Conservation (phyloP, 805 yeast genomes). For the Yarrowia hollandica region DNA sequence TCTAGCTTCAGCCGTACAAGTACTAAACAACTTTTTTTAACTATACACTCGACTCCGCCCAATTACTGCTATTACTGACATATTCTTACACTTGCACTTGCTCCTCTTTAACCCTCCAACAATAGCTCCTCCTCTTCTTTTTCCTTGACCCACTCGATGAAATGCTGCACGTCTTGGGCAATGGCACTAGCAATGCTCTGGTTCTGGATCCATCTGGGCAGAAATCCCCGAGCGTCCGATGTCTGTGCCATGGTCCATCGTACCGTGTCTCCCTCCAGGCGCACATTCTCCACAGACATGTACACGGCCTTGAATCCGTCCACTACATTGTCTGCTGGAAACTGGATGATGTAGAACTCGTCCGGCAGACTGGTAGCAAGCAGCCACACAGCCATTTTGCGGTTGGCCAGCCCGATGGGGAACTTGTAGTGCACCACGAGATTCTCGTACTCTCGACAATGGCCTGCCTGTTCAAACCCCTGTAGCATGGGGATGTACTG, state of each 20-base stretch:
- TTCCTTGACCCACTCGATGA: conserved; percentile 9
- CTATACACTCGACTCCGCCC: background rate
- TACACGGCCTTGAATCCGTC: conserved; percentile 38
- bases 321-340: conserved; percentile 40
- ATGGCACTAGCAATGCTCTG: conserved; percentile 5
- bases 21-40: background rate
- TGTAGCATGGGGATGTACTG: conserved; percentile 43
- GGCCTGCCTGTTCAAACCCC: conserved; percentile 33
- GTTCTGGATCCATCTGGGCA: conserved; percentile 45
- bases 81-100: no score
- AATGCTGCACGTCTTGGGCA: conserved; percentile 16
- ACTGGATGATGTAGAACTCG: conserved; percentile 37
- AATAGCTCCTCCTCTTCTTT: conserved; percentile 22
- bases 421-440: conserved; percentile 40
- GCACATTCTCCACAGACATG: conserved; percentile 43
- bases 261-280: conserved; percentile 32
- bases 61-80: no score
- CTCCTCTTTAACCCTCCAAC: conserved; percentile 9
- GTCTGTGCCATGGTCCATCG: conserved; percentile 46
- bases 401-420: conserved; percentile 41
- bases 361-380: conserved; percentile 29
- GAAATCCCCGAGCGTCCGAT: conserved; percentile 44
- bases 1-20: no score
- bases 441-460: conserved; percentile 35
- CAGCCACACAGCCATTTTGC: conserved; percentile 44